Evolutionary conservation across 2,329 filamentous ascomycete genomes (phyloP).

Genomic region (Fonsecaea nubica): DNA sequence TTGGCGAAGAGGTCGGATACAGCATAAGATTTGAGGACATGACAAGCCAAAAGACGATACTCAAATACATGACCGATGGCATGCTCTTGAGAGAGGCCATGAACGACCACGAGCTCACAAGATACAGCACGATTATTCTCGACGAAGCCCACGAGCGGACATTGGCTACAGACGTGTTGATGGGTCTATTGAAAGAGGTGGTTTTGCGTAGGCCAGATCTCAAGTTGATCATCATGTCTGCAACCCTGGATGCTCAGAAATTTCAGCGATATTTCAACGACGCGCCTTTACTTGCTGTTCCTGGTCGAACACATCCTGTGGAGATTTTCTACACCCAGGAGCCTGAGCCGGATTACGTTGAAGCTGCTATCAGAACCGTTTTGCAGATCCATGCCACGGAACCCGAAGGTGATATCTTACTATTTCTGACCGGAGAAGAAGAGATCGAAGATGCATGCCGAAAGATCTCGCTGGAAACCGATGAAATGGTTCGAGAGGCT

Average conservation of each 20-base stretch:
- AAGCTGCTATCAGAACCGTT: slow-evolving; percentile 91
- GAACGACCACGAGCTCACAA: slow-evolving; percentile 87
- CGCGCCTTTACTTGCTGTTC: slow-evolving; percentile 89
- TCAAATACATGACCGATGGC: slow-evolving; percentile 99
- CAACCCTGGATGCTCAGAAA: slow-evolving; percentile 95
- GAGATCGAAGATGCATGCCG: slow-evolving; percentile 96
- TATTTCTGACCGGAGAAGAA: slow-evolving; percentile 97
- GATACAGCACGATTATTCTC: slow-evolving; percentile 97
- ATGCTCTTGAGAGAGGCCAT: slow-evolving; percentile 97
- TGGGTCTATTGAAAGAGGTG: slow-evolving; percentile 94
- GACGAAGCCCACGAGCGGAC: slow-evolving; percentile 99
- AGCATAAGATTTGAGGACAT: slow-evolving; percentile 98
- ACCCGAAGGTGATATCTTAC: slow-evolving; percentile 85
- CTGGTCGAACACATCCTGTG: slow-evolving; percentile 92
- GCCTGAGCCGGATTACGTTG: slow-evolving; percentile 94
- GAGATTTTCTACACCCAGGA: slow-evolving; percentile 99
- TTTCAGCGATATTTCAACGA: slow-evolving; percentile 98
- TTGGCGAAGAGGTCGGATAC: slow-evolving; percentile 96
- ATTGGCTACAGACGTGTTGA: slow-evolving; percentile 93
- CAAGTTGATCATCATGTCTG: slow-evolving; percentile 99
- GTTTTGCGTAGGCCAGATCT: slow-evolving; percentile 81
- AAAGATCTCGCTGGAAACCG: slow-evolving; percentile 87
- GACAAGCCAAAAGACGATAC: slow-evolving; percentile 83
- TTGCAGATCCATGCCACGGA: slow-evolving; percentile 96
- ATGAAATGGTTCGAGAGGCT: slow-evolving; percentile 89